A percentile compares a stretch with the other conserved stretches of the same genome.
phyloP scores from a whole-genome alignment of 345 rosid genomes.

The Salix brachista region DNA sequence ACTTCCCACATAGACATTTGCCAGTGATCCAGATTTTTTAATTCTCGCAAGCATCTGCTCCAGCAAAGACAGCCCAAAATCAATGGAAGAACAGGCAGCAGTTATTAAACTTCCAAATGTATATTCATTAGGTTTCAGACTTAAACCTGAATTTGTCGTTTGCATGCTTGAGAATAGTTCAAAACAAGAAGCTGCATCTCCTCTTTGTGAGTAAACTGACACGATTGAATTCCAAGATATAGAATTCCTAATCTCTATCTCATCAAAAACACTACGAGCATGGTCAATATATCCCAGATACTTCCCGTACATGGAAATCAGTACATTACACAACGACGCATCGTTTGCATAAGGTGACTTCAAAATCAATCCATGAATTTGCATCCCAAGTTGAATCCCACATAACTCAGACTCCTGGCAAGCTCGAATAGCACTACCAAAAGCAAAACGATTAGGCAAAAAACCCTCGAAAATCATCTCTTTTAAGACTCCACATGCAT shows the following conservation, averaged over 20 bases:
- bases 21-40: conserved; percentile 58
- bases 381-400: conserved; percentile 58
- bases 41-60: conserved; percentile 63
- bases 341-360: conserved; percentile 55
- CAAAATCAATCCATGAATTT: conserved; percentile 61
- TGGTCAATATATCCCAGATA: conserved; percentile 29
- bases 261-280: conserved; percentile 61
- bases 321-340: conserved; percentile 53
- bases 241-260: conserved; percentile 48
- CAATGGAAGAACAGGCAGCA: conserved; percentile 50
- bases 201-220: conserved; percentile 62
- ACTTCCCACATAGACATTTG: conserved; percentile 83
- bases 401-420: conserved; percentile 49
- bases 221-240: conserved; percentile 76
- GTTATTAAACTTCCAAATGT: conserved; percentile 81
- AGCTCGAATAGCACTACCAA: conserved; percentile 66
- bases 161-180: conserved; percentile 63
- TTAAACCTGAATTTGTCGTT: conserved; percentile 27
- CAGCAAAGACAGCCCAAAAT: conserved; percentile 52
- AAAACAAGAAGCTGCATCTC: conserved; percentile 49
- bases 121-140: conserved; percentile 68
- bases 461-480: conserved; percentile 49
- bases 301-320: conserved; percentile 77
- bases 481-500: conserved; percentile 50
- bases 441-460: conserved; percentile 55